Conservation (phyloP, 768 basidiomycete genomes). For the Suillus subalutaceus region DNA sequence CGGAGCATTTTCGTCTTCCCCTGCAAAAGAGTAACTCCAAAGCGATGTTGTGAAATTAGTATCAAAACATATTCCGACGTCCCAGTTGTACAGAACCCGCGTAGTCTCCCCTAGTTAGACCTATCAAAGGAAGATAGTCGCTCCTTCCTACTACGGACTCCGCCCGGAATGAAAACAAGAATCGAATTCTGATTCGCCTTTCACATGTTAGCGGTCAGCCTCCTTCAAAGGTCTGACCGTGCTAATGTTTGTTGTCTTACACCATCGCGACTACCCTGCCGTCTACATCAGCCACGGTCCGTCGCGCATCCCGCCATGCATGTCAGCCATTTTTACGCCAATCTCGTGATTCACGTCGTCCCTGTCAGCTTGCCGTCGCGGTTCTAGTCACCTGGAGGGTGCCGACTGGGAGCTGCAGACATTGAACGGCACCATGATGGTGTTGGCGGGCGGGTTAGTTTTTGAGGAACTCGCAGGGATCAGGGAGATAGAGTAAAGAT, state of each 20-base stretch:
- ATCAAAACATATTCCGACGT: background rate
- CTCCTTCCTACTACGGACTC: background rate
- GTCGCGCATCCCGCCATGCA: background rate
- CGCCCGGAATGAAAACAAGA: background rate
- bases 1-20: background rate
- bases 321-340: background rate
- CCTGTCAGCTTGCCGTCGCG: background rate
- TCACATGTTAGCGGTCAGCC: background rate
- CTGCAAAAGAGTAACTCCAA: background rate
- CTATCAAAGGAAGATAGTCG: too few species aligned
- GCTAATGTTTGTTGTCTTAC: background rate
- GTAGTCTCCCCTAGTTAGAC: too few species aligned
- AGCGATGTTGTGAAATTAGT: background rate
- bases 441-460: background rate
- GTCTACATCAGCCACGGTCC: background rate
- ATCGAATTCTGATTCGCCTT: background rate
- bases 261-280: background rate
- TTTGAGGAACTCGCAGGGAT: background rate
- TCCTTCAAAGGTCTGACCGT: background rate
- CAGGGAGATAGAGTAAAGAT: too few species aligned
- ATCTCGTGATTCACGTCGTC: background rate
- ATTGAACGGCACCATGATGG: background rate
- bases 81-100: too few species aligned
- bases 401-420: background rate
- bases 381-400: background rate